Evolutionary conservation across 768 basidiomycete species (phyloP).

Genomic region (Panaeolus papilionaceus): DNA sequence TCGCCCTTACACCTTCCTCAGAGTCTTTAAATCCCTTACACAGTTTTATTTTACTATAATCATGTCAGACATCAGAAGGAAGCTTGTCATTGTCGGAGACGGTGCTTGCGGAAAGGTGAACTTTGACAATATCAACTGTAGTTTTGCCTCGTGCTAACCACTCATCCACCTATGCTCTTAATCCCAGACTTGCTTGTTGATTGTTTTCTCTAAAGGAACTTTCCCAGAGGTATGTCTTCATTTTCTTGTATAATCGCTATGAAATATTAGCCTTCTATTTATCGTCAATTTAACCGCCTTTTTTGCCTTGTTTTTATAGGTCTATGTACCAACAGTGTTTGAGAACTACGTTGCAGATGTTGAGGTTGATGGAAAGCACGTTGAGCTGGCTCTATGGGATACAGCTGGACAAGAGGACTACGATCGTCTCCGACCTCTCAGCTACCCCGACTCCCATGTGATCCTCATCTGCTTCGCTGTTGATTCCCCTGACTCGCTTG

Average conservation of each 20-base stretch:
- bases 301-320: conserved; percentile 53
- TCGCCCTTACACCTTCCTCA: conserved; percentile 15
- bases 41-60: conserved; percentile 19
- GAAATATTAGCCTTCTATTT: not conserved
- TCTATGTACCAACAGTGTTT: conserved; percentile 99
- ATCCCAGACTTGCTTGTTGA: conserved; percentile 85
- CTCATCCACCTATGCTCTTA: conserved; percentile 27
- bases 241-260: conserved; percentile 15
- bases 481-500: conserved; percentile 96
- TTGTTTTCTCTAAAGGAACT: conserved; percentile 95
- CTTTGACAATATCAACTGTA: conserved; percentile 15
- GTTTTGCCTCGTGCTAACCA: conserved; percentile 1
- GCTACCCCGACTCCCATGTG: conserved; percentile 99
- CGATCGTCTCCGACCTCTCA: conserved; percentile 96
- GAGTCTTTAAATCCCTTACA: conserved; percentile 9
- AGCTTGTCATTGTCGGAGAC: conserved; percentile 98
- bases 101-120: conserved; percentile 94
- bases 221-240: conserved; percentile 82
- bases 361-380: conserved; percentile 97
- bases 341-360: conserved; percentile 99
- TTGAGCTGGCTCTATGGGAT: conserved; percentile 99
- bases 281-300: not conserved
- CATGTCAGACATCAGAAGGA: conserved; percentile 99
- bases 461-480: conserved; percentile 99
- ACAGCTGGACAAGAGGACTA: conserved; percentile 99